Evolutionary conservation across 495 filamentous ascomycete genomes (phyloP).

Genomic region (Trichocladium uniseriatum): DNA sequence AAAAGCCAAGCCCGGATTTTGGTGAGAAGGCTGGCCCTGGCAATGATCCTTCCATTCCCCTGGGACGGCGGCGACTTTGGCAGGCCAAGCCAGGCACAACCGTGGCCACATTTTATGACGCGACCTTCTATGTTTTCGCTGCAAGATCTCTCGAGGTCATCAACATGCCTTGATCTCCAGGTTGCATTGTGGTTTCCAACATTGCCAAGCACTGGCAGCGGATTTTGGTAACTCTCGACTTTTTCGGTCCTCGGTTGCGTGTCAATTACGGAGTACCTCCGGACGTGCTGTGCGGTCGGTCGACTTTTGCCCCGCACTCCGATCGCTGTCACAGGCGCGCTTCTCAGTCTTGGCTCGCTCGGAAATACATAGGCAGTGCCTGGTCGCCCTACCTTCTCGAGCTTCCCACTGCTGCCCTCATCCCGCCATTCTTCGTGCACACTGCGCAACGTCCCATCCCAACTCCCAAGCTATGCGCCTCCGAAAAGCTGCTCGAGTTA

Average conservation of each 20-base stretch:
- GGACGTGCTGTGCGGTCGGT: too few relatives aligned
- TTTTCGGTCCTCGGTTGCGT: slow-evolving; percentile 20
- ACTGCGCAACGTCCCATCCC: not conserved
- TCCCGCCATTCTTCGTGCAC: not conserved
- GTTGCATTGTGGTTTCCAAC: too few relatives aligned
- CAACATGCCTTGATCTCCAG: too few relatives aligned
- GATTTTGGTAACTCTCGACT: not conserved
- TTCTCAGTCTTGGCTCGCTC: not conserved
- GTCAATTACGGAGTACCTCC: slow-evolving; percentile 1
- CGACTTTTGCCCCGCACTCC: slow-evolving; percentile 16
- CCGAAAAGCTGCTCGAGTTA: slow-evolving; percentile 77
- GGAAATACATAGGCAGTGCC: not conserved
- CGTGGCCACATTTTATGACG: not conserved
- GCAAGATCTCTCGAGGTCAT: too few relatives aligned
- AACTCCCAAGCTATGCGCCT: slow-evolving; percentile 44
- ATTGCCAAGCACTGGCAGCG: not conserved
- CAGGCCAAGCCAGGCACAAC: too few relatives aligned
- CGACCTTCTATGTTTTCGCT: too few relatives aligned
- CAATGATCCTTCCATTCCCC: not conserved
- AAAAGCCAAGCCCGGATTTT: not conserved
- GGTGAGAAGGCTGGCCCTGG: slow-evolving; percentile 8
- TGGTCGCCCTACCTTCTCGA: too few relatives aligned
- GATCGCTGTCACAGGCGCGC: not conserved
- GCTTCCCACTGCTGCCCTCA: not conserved
- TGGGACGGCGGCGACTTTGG: not conserved